Conservation (phyloP, 345 rosid genomes). For the Syzygium aqueum region DNA sequence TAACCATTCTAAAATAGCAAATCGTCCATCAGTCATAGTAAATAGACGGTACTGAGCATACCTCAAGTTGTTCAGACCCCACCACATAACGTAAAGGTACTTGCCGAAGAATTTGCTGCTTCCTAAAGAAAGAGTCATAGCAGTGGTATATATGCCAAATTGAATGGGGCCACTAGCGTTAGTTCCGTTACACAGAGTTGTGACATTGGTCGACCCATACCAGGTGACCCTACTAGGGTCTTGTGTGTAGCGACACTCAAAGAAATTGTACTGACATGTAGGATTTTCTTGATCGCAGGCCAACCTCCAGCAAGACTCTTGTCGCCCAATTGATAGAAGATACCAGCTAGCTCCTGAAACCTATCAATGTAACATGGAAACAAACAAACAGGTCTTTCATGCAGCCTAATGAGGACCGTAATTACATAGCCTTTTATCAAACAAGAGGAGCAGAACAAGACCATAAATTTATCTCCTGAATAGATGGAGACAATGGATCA, state of each 20-base stretch:
- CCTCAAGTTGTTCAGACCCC: conserved; percentile 44
- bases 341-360: conserved; percentile 36
- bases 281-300: conserved; percentile 12
- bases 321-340: conserved; percentile 21
- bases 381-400: background rate
- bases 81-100: conserved; percentile 34
- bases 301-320: conserved; percentile 27
- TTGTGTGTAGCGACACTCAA: conserved; percentile 16
- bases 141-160: background rate
- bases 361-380: background rate
- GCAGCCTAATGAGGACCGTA: background rate
- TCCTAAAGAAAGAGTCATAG: conserved; percentile 3
- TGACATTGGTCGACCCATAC: conserved; percentile 16
- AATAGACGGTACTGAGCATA: background rate
- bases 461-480: background rate
- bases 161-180: background rate
- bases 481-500: background rate
- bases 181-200: conserved; percentile 15
- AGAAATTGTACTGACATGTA: conserved; percentile 10
- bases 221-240: conserved; percentile 3
- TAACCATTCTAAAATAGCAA: background rate
- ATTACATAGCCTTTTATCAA: background rate
- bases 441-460: background rate
- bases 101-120: conserved; percentile 16
- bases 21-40: background rate